Conservation (phyloP, 2,329 filamentous ascomycete genomes). For the Verticillium alfalfae region DNA sequence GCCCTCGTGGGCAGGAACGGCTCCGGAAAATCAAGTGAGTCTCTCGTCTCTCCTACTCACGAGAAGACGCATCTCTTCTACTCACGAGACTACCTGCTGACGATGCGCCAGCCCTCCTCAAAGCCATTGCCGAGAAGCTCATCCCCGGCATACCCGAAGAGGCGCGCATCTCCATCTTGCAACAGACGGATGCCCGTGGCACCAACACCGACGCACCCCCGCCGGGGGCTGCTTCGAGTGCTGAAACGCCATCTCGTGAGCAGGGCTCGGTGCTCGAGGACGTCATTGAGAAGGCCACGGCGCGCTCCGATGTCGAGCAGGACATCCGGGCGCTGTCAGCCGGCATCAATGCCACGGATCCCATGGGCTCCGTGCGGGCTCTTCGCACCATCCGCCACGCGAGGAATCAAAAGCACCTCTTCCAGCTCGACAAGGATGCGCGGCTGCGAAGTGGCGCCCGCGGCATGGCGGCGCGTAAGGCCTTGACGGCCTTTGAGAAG, state of each 20-base stretch:
- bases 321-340: constrained; percentile 59
- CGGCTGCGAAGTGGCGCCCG: constrained; percentile 68
- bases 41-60: not conserved
- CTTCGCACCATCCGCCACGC: constrained; percentile 59
- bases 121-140: constrained; percentile 70
- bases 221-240: constrained; percentile 4
- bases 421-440: constrained; percentile 68
- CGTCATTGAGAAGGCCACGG: constrained; percentile 57
- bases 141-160: constrained; percentile 69
- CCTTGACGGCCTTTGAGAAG: constrained; percentile 63
- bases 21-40: constrained; percentile 72
- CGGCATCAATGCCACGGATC: constrained; percentile 52
- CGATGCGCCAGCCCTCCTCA: constrained; percentile 52
- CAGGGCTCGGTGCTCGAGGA: constrained; percentile 55
- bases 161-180: constrained; percentile 61
- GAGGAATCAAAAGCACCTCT: constrained; percentile 56
- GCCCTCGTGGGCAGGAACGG: constrained; percentile 77
- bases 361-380: constrained; percentile 52
- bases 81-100: not conserved
- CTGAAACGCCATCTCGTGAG: constrained; percentile 12
- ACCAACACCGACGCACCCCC: constrained; percentile 18
- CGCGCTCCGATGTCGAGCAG: constrained; percentile 49
- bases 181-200: constrained; percentile 52
- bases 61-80: too few species aligned
- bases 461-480: constrained; percentile 71